Conservation (phyloP, 768 basidiomycete genomes). For the Lepiota venenata region DNA sequence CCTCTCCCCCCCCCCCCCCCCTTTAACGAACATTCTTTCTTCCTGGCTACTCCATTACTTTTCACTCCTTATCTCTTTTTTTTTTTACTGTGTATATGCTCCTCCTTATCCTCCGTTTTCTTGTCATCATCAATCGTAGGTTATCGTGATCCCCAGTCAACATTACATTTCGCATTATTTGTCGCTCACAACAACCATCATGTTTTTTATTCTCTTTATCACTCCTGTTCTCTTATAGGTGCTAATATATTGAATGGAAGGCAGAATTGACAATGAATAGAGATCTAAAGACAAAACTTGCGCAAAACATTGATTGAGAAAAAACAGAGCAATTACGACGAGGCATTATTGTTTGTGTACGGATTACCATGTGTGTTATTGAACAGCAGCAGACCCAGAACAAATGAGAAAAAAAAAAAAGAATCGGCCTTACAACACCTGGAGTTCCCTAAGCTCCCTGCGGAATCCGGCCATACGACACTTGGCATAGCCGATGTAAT, state of each 20-base stretch:
- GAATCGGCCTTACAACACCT: constrained; percentile 18
- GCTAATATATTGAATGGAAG: constrained; percentile 11
- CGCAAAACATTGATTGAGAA: too few species aligned
- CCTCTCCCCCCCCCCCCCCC: background rate
- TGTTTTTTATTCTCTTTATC: constrained; percentile 34
- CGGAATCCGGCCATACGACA: constrained; percentile 66
- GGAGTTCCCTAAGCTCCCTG: constrained; percentile 47
- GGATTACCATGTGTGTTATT: background rate
- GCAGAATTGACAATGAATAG: constrained; percentile 3
- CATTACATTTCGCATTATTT: constrained; percentile 42
- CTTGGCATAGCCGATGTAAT: constrained; percentile 82
- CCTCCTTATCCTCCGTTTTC: constrained; percentile 11
- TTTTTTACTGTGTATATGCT: background rate
- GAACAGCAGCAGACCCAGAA: background rate
- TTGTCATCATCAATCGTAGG: constrained; percentile 20
- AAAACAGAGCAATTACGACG: too few species aligned
- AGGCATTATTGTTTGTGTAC: too few species aligned
- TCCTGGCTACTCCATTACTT: background rate
- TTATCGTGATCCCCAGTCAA: constrained; percentile 26
- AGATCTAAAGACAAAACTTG: background rate
- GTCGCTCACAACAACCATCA: constrained; percentile 31
- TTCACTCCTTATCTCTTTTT: too few species aligned
- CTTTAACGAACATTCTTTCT: background rate
- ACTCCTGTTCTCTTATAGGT: constrained; percentile 11
- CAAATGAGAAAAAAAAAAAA: background rate